Evolutionary conservation across 345 rosid genomes (phyloP).

Genomic region (Gossypium arboreum): DNA sequence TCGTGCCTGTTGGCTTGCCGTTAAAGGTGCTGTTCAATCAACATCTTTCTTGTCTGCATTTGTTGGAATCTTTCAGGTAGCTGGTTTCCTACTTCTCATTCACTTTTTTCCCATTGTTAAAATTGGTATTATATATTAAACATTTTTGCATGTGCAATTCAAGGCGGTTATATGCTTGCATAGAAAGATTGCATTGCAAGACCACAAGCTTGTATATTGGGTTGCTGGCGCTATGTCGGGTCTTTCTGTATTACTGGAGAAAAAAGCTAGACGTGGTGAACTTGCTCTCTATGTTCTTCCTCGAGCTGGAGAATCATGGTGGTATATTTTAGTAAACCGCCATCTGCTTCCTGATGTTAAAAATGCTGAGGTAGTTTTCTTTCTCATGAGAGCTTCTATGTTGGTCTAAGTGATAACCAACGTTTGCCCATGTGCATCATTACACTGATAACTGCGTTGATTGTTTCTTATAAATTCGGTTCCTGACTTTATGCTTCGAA

Average conservation of each 20-base stretch:
- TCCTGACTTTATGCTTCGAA: constrained; percentile 4
- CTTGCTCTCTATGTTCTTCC: constrained; percentile 97
- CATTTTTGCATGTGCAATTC: constrained; percentile 19
- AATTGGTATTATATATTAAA: constrained; percentile 10
- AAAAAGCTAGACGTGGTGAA: constrained; percentile 89
- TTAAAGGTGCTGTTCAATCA: constrained; percentile 85
- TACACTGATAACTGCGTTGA: background rate
- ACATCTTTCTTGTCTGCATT: constrained; percentile 94
- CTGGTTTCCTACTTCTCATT: constrained; percentile 11
- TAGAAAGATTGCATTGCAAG: constrained; percentile 73
- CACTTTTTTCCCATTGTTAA: background rate
- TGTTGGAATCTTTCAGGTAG: constrained; percentile 97
- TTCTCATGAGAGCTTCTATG: background rate
- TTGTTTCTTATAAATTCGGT: background rate
- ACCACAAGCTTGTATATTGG: constrained; percentile 98
- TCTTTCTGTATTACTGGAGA: constrained; percentile 88
- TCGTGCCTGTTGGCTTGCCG: constrained; percentile 78
- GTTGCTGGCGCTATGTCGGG: constrained; percentile 86
- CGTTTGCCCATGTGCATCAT: background rate
- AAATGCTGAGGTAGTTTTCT: constrained; percentile 76
- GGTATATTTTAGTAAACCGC: constrained; percentile 86
- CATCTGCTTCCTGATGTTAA: constrained; percentile 80
- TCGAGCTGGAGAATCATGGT: constrained; percentile 90
- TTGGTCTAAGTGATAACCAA: background rate
- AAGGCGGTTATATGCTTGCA: constrained; percentile 85